Base-by-base conservation (phyloP, 208 protist species). In the Tritrichomonas foetus region DNA sequence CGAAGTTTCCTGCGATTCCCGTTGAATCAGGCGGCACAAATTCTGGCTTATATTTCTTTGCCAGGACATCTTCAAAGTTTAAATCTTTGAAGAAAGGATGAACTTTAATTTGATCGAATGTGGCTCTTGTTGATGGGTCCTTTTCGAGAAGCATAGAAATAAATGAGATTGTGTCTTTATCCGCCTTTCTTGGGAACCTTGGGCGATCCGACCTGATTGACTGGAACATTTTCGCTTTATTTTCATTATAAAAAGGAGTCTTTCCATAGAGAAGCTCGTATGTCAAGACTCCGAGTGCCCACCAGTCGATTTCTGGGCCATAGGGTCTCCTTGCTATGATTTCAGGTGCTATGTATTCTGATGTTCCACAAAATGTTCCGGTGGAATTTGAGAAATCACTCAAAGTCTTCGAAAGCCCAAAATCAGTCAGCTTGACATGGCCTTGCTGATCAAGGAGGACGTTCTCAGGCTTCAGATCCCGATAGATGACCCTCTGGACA, bases 391-490 rank as follows among this genome's bases (percentile, higher is more conserved):
- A 82, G 27, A 50, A 33, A 50, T 82, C 74, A 11, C 14, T 47
- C 0, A 82, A 20, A 20, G n/a, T 20, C 30, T 82, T 82, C n/a
- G 93, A 44, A 22, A 95, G 69, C 0, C 94, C 94, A 64, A 95
- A 95, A 41, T 95, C 94, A 47, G 93, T 95, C 22, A 95, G 94
- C 27, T 94, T 92, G 41, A 93, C 94, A n/a, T 95, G 84, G 30
- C 94, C 94, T 47, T 94, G 84, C 3, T 44, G 55, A 94, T 95
- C 94, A 30, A 95, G 64, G 2, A 95, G 66, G 25, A 95, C 49
- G 66, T 95, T 95, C 33, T 93, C 94, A 78, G 94, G 94, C 66
- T 95, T 95, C 14, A 95, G 64, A 66, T 95, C 94, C 39, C 94
- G 84, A 89, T 95, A 94, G 9, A 95, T 93, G 14, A 94, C 69